A percentile compares a stretch with the other conserved stretches of the same genome.
Conservation (phyloP, 768 basidiomycete species). For the Russula virescens region DNA sequence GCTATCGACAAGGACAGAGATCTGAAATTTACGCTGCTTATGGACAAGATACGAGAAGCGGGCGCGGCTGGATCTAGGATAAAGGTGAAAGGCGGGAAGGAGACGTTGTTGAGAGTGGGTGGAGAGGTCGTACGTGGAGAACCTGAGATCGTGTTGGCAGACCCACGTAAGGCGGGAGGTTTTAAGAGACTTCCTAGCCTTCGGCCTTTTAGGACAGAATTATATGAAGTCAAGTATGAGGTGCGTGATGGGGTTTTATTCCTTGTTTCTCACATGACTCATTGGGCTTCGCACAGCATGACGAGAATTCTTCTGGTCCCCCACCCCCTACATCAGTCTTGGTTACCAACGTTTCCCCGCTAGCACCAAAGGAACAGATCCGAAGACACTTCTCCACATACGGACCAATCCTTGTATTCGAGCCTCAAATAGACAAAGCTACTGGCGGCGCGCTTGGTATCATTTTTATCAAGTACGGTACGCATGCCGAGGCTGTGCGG, state of each 20-base stretch:
- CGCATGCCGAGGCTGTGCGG: slow-evolving; percentile 60
- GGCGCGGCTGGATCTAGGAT: slow-evolving; percentile 39
- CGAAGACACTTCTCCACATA: slow-evolving; percentile 57
- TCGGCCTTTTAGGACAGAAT: slow-evolving; percentile 35
- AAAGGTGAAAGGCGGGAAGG: slow-evolving; percentile 59
- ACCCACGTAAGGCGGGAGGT: slow-evolving; percentile 50
- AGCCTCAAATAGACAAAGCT: slow-evolving; percentile 69
- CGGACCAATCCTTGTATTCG: slow-evolving; percentile 61
- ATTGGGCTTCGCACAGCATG: slow-evolving; percentile 48
- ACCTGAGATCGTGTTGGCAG: slow-evolving; percentile 38
- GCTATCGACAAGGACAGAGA: slow-evolving; percentile 43
- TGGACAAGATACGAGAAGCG: slow-evolving; percentile 38
- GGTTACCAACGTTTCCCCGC: slow-evolving; percentile 60
- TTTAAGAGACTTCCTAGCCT: slow-evolving; percentile 28
- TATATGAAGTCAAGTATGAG: slow-evolving; percentile 50
- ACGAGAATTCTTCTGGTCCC: slow-evolving; percentile 61
- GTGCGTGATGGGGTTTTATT: slow-evolving; percentile 34
- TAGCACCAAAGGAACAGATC: slow-evolving; percentile 63
- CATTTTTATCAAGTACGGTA: slow-evolving; percentile 60
- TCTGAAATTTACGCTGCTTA: slow-evolving; percentile 35
- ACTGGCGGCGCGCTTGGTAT: slow-evolving; percentile 84
- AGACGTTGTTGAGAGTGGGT: slow-evolving; percentile 46
- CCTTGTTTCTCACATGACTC: slow-evolving; percentile 1
- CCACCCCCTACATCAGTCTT: slow-evolving; percentile 73
- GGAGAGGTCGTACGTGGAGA: slow-evolving; percentile 49